Conservation (phyloP, 139 green algal genomes). For the Eudorina sp. region DNA sequence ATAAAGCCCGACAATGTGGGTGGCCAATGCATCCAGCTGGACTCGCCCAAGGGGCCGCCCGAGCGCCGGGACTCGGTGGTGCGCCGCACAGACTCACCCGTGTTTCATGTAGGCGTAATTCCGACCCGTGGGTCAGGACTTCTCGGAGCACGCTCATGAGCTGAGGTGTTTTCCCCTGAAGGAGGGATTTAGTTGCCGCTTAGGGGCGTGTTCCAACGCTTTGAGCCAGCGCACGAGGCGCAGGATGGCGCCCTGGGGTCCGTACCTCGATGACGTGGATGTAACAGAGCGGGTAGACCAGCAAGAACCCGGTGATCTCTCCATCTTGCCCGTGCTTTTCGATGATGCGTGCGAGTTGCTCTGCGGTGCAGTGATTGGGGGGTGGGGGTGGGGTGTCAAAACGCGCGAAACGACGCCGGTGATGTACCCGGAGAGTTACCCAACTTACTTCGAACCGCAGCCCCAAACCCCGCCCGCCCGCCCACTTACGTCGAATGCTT, state of each 20-base stretch:
- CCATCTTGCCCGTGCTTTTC: constrained; percentile 48
- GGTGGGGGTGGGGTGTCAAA: too few species aligned
- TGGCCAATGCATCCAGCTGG: too few species aligned
- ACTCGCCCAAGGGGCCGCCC: too few species aligned
- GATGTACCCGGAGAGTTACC: too few species aligned
- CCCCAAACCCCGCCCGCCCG: background rate
- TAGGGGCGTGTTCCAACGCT: too few species aligned
- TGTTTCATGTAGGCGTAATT: constrained; percentile 11
- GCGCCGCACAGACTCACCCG: background rate
- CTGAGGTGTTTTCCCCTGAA: constrained; percentile 50
- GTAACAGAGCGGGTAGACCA: constrained; percentile 57
- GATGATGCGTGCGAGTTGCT: constrained; percentile 27
- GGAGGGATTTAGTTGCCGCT: too few species aligned
- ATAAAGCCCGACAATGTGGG: too few species aligned
- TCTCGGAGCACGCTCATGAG: constrained; percentile 52
- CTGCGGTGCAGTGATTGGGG: constrained; percentile 24
- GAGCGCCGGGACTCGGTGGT: too few species aligned
- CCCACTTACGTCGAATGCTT: constrained; percentile 28
- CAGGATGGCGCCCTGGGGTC: too few species aligned
- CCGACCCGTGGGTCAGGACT: constrained; percentile 16
- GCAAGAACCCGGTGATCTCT: constrained; percentile 53
- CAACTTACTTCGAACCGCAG: too few species aligned
- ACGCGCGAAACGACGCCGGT: too few species aligned
- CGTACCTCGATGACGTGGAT: constrained; percentile 57
- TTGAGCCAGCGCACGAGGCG: too few species aligned